Evolutionary conservation across 2,329 filamentous ascomycete species (phyloP), one percentile per base, ranked within the genome.

Genomic region (Fusarium tupiense): DNA sequence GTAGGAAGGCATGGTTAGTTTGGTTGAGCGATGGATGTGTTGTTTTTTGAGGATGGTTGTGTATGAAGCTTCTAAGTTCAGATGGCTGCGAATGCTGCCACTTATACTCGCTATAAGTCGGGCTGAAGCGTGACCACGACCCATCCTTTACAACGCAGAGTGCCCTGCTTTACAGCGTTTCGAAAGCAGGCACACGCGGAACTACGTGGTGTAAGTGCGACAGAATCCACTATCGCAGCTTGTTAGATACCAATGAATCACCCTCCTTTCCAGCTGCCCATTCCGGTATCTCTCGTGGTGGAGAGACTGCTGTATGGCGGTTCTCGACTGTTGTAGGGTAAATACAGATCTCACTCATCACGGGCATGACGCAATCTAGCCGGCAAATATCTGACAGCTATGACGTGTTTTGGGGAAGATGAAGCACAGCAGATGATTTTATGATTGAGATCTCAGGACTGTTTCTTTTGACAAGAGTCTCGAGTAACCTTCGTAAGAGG

Each of bases 1-100:
- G 83, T 88, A 90, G 79, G 84, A 82, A 84, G 88, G 86, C 88
- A 89, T 90, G 52, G 79, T 87, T 77, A 61, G 20, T 66, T 64
- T 54, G 63, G 46, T 66, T 72, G 60, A 53, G 20, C 61, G 66
- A n/a, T 60, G 70, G 69, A 60, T 58, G 53, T 69, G 67, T 31
- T 63, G 70, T 29, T 71, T 57, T 49, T 67, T 72, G 53, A 60
- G 66, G 50, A 64, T 31, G 44, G 29, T 65, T 68, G 72, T 65
- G 59, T 64, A 56, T 75, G 72, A 61, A 74, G 56, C 57, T 71
- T 65, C 52, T 24, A 49, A 61, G 53, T 64, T 67, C 24, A 43
- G 52, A 54, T 43, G 60, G 50, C 49, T 65, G 72, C 72, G 76
- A 69, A 67, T 49, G 70, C 61, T 72, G 75, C 72, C 56, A 71